Evolutionary conservation across 2,329 filamentous ascomycete species (phyloP).

Genomic region (Elsinoe australis): DNA sequence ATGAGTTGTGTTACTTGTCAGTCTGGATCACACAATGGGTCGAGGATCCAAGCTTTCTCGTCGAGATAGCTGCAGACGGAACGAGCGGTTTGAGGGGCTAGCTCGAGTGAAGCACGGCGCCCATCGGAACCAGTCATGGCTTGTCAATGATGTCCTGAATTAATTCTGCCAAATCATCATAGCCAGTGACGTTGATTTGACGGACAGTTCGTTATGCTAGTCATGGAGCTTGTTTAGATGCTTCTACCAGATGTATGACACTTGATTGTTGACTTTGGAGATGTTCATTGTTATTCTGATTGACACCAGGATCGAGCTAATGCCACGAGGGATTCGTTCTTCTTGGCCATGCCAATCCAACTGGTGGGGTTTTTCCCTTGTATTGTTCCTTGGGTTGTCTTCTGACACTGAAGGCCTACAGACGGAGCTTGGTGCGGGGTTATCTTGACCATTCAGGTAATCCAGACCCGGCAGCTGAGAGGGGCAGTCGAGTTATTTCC

Average conservation of each 20-base stretch:
- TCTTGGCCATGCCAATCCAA: slow-evolving; percentile 15
- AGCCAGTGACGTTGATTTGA: slow-evolving; percentile 3
- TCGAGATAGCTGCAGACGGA: not conserved
- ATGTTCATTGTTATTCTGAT: not conserved
- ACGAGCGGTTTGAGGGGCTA: not conserved
- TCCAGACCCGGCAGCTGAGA: slow-evolving; percentile 11
- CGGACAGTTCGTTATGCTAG: not conserved
- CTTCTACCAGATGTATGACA: no score
- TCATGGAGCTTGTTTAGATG: slow-evolving; percentile 1
- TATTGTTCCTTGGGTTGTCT: no score
- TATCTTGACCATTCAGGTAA: slow-evolving; percentile 5
- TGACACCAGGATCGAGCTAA: slow-evolving; percentile 1
- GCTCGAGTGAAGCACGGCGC: not conserved
- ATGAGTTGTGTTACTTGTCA: not conserved
- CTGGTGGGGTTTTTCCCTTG: slow-evolving; percentile 8
- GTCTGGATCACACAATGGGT: slow-evolving; percentile 11
- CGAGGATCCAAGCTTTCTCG: slow-evolving; percentile 10
- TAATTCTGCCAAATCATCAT: not conserved
- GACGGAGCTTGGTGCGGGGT: slow-evolving; percentile 5
- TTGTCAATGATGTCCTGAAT: not conserved
- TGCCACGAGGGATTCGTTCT: not conserved
- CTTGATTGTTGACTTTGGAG: no score
- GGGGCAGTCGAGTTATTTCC: not conserved
- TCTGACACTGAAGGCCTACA: no score
- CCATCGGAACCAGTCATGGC: not conserved